A percentile compares a stretch with the other conserved stretches of the same genome.
Conservation (phyloP, 2,329 filamentous ascomycete genomes). For the Grosmannia huntii region DNA sequence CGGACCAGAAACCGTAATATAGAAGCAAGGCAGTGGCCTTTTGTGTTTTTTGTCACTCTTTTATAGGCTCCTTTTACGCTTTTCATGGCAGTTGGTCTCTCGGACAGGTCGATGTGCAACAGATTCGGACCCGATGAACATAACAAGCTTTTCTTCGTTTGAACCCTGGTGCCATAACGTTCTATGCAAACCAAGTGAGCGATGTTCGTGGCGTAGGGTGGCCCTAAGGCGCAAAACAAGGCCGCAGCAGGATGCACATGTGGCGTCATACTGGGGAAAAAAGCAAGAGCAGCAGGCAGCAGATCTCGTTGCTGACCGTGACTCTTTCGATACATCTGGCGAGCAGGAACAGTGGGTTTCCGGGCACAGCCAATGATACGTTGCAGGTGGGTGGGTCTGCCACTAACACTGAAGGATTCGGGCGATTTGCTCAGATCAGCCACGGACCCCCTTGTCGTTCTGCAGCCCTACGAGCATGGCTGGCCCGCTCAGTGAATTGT, state of each 20-base stretch:
- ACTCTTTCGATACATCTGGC: too few relatives aligned
- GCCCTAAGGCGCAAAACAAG: not conserved
- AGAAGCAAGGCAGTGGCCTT: not conserved
- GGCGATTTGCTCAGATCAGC: not conserved
- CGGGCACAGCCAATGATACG: not conserved
- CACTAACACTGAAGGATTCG: not conserved
- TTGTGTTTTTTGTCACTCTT: not conserved
- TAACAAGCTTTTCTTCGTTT: not conserved
- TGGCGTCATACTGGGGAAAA: not conserved
- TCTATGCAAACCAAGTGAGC: too few relatives aligned
- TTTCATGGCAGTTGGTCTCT: not conserved
- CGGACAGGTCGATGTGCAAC: not conserved
- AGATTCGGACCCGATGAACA: not conserved
- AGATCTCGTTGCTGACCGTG: not conserved
- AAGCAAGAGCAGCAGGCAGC: not conserved
- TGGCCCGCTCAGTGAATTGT: not conserved
- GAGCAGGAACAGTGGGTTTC: not conserved
- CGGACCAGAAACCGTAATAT: not conserved
- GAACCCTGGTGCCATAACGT: not conserved
- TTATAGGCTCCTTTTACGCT: not conserved
- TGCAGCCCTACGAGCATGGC: conserved; percentile 2
- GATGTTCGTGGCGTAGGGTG: not conserved
- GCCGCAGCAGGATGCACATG: not conserved
- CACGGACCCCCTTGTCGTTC: not conserved
- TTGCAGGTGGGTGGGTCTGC: not conserved